These are phyloP conservation scores for Cladorrhinum samala DNA, from an alignment of 495 filamentous ascomycete species.

Conservation along the genomic window DNA sequence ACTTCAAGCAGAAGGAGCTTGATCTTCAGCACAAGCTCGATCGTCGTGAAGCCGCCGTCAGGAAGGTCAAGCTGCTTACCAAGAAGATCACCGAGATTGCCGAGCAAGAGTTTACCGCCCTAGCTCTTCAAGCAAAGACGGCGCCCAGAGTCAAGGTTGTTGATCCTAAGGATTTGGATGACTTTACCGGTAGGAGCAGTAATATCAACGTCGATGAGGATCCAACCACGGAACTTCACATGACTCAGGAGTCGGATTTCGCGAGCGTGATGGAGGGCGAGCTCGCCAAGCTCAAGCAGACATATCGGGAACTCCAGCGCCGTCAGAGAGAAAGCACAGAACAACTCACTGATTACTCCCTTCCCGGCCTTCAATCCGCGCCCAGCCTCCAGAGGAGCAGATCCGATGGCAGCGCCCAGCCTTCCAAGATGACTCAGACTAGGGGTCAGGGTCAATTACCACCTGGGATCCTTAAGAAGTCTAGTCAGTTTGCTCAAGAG, in stretches of 20 bases:
- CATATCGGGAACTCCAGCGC: conserved; percentile 28
- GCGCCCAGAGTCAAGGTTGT: conserved; percentile 30
- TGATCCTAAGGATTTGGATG: conserved; percentile 28
- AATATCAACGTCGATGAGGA: conserved; percentile 32
- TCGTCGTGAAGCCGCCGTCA: conserved; percentile 29
- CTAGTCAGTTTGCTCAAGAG: conserved; percentile 33
- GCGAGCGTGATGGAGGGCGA: conserved; percentile 36
- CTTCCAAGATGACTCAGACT: conserved; percentile 18
- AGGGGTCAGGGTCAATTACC: conserved; percentile 27
- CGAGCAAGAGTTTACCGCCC: conserved; percentile 22
- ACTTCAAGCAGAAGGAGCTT: conserved; percentile 29
- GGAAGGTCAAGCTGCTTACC: conserved; percentile 29
- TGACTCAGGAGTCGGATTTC: conserved; percentile 38
- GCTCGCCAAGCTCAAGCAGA: conserved; percentile 31
- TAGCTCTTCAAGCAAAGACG: conserved; percentile 18
- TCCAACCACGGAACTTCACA: conserved; percentile 36
- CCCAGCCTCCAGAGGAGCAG: conserved; percentile 14
- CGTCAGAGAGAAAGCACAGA: conserved; percentile 16
- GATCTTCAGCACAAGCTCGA: conserved; percentile 28
- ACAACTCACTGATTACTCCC: conserved; percentile 21
- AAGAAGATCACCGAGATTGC: conserved; percentile 28
- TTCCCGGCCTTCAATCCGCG: conserved; percentile 15
- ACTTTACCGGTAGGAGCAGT: conserved; percentile 26
- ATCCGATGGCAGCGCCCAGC: conserved; percentile 16
- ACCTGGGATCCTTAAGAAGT: conserved; percentile 39